Conservation (phyloP, 805 yeast species). For the Metschnikowia cerradonensis region DNA sequence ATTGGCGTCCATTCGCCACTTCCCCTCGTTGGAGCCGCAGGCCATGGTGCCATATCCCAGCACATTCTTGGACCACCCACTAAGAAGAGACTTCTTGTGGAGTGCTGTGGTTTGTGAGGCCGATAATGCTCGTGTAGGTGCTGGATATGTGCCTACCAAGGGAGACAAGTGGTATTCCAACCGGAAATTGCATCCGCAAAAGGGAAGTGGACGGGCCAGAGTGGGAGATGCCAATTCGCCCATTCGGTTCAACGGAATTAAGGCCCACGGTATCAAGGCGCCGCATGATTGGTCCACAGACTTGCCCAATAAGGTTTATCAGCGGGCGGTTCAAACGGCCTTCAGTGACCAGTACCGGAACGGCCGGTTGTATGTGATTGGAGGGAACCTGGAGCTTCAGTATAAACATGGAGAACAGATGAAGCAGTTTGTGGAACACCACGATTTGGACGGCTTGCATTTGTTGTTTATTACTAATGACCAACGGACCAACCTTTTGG, state of each 20-base stretch:
- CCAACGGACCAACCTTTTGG: constrained; percentile 55
- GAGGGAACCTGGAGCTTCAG: constrained; percentile 42
- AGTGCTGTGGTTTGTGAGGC: constrained; percentile 90
- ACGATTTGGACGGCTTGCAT: constrained; percentile 47
- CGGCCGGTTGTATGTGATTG: constrained; percentile 71
- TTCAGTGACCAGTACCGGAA: constrained; percentile 73
- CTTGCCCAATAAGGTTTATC: constrained; percentile 69
- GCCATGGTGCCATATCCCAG: constrained; percentile 72
- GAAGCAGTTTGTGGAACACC: constrained; percentile 46
- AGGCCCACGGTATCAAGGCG: constrained; percentile 85
- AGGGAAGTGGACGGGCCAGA: constrained; percentile 94
- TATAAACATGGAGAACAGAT: constrained; percentile 43
- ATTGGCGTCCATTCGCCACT: constrained; percentile 70
- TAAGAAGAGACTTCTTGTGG: constrained; percentile 92
- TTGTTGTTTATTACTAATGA: constrained; percentile 66
- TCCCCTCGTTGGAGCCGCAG: constrained; percentile 89
- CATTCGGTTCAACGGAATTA: constrained; percentile 81
- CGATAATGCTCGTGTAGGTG: constrained; percentile 83
- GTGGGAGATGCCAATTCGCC: constrained; percentile 96
- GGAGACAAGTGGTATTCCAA: constrained; percentile 82
- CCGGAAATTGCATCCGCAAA: constrained; percentile 79
- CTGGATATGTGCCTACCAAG: constrained; percentile 83
- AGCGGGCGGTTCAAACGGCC: constrained; percentile 76
- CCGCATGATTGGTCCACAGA: constrained; percentile 84
- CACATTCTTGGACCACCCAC: constrained; percentile 62